phyloP scores from a whole-genome alignment of 2,329 filamentous ascomycete genomes.

The Lachnellula hyalina region DNA sequence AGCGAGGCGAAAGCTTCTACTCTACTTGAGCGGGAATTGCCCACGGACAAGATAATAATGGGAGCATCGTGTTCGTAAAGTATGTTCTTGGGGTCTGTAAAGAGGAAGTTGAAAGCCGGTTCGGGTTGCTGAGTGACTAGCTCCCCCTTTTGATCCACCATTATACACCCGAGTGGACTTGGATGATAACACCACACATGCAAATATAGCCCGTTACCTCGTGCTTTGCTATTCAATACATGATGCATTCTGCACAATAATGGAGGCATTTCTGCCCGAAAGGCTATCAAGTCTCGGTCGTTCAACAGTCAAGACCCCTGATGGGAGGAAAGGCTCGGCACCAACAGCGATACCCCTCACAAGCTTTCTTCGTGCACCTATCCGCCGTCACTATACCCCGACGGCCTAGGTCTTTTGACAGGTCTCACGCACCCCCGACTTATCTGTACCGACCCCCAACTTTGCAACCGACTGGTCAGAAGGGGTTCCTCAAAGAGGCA shows the following conservation, averaged over 20 bases:
- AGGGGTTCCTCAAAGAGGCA: conserved; percentile 3
- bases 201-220: not conserved
- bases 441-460: not conserved
- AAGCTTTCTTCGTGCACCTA: not conserved
- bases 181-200: not conserved
- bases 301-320: not conserved
- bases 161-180: not conserved
- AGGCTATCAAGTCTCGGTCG: not conserved
- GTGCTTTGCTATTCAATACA: not conserved
- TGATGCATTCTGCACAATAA: not conserved
- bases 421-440: not conserved
- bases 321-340: not conserved
- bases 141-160: not conserved
- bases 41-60: not conserved
- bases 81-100: not conserved
- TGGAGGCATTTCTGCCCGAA: not conserved
- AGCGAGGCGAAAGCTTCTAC: not conserved
- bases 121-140: not conserved
- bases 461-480: not conserved
- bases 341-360: not conserved
- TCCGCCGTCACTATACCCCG: not conserved
- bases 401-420: not conserved
- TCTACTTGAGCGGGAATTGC: not conserved
- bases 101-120: not conserved
- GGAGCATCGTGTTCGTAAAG: not conserved